Percentiles rank a stretch among this genome's conserved stretches.
Evolutionary conservation across 2,329 filamentous ascomycete species (phyloP).

Genomic region (Botrytis aclada): DNA sequence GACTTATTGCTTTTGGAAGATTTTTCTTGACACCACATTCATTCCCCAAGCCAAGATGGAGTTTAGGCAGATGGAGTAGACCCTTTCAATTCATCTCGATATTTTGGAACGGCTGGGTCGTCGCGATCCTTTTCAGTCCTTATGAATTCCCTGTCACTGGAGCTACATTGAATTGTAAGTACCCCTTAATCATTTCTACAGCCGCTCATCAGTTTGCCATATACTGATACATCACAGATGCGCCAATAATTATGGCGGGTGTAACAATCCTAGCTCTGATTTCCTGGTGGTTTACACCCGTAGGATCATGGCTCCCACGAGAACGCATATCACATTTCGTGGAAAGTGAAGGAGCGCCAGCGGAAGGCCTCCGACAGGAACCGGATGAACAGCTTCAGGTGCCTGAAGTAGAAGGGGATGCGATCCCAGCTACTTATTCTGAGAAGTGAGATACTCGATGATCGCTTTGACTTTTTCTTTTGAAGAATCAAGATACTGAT

Average conservation of each 20-base stretch:
- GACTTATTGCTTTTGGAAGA: conserved; percentile 22
- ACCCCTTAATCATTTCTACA: background rate
- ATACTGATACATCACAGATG: conserved; percentile 15
- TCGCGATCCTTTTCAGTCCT: conserved; percentile 22
- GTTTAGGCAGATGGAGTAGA: conserved; percentile 20
- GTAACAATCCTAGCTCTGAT: conserved; percentile 22
- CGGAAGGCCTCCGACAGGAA: conserved; percentile 8
- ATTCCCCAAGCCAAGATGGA: conserved; percentile 21
- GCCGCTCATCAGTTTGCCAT: background rate
- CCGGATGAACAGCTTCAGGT: background rate
- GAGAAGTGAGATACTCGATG: conserved; percentile 17
- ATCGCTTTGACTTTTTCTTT: background rate
- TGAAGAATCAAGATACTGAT: conserved; percentile 7
- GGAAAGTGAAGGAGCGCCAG: conserved; percentile 14
- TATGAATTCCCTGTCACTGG: conserved; percentile 15
- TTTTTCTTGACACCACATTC: conserved; percentile 22
- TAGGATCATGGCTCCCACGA: conserved; percentile 14
- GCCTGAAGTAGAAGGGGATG: background rate
- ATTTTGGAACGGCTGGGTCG: conserved; percentile 24
- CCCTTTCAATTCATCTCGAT: conserved; percentile 21
- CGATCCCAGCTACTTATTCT: conserved; percentile 5
- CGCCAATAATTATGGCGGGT: conserved; percentile 24
- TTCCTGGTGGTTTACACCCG: conserved; percentile 23
- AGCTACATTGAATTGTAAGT: conserved; percentile 16
- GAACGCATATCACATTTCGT: conserved; percentile 21